A percentile compares a stretch with the other conserved stretches of the same genome.
phyloP scores from a whole-genome alignment of 2,329 filamentous ascomycete genomes.

The Lasiodiplodia sp. region DNA sequence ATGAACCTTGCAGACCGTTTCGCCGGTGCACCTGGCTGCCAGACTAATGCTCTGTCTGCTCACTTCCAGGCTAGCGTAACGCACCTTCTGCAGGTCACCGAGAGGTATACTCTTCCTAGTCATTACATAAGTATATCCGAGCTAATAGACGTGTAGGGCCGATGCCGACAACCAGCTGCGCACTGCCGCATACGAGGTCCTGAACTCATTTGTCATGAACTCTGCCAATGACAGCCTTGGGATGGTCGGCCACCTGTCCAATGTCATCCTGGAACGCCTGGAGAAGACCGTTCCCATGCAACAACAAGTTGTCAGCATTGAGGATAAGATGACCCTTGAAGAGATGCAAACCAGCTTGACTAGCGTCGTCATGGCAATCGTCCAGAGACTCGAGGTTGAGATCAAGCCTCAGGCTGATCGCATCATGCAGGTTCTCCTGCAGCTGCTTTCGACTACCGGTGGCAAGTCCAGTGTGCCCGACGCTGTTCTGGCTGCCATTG shows the following conservation, averaged over 20 bases:
- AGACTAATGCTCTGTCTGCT: slow-evolving; percentile 82
- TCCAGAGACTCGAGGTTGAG: slow-evolving; percentile 89
- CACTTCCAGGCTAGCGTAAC: slow-evolving; percentile 94
- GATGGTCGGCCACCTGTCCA: slow-evolving; percentile 81
- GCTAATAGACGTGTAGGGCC: slow-evolving; percentile 48
- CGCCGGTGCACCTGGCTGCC: slow-evolving; percentile 80
- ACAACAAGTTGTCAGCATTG: slow-evolving; percentile 91
- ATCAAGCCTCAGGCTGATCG: slow-evolving; percentile 88
- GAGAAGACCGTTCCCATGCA: slow-evolving; percentile 91
- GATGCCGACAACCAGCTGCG: slow-evolving; percentile 88
- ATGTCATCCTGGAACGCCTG: slow-evolving; percentile 88
- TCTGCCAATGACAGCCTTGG: slow-evolving; percentile 84
- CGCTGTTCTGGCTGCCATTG: slow-evolving; percentile 89
- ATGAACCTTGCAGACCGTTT: slow-evolving; percentile 99
- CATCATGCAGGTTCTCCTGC: slow-evolving; percentile 89
- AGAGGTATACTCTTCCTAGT: slow-evolving; percentile 59
- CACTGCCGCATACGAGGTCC: slow-evolving; percentile 95
- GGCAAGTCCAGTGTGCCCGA: slow-evolving; percentile 94
- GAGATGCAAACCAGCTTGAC: slow-evolving; percentile 97
- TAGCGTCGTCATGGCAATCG: slow-evolving; percentile 89
- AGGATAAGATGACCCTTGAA: slow-evolving; percentile 93
- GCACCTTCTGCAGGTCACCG: slow-evolving; percentile 84
- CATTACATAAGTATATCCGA: neutral
- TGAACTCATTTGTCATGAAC: slow-evolving; percentile 93
- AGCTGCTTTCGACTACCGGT: slow-evolving; percentile 78